Evolutionary conservation across 345 rosid genomes (phyloP).

Genomic region (Melaleuca alternifolia): DNA sequence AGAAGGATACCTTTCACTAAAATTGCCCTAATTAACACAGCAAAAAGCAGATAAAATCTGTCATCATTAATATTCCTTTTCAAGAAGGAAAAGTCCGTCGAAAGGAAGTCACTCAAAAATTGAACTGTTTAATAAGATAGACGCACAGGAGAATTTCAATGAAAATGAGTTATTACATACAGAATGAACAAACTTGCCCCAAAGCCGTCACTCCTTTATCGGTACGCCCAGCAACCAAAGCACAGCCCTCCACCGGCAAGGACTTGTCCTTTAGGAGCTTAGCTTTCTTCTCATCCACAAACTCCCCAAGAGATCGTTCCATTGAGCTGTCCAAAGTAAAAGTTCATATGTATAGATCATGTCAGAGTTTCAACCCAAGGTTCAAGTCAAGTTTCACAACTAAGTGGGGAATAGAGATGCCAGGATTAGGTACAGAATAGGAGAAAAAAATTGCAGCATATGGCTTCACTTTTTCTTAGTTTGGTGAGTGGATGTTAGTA

Average conservation of each 20-base stretch:
- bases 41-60: background rate
- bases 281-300: slow-evolving; percentile 85
- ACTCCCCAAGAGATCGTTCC: slow-evolving; percentile 73
- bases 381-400: background rate
- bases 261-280: slow-evolving; percentile 54
- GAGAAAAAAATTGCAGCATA: background rate
- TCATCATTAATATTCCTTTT: background rate
- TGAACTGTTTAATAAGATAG: background rate
- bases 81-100: background rate
- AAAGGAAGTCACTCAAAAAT: background rate
- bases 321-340: slow-evolving; percentile 41
- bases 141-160: background rate
- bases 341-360: background rate
- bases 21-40: background rate
- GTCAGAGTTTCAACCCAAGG: background rate
- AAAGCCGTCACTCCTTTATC: slow-evolving; percentile 97
- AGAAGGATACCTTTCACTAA: background rate
- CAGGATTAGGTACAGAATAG: background rate
- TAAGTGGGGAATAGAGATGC: background rate
- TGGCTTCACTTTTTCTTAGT: background rate
- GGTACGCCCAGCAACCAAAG: slow-evolving; percentile 88
- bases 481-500: background rate
- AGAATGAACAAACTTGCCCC: slow-evolving; percentile 93
- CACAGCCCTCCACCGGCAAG: slow-evolving; percentile 80
- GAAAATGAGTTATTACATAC: slow-evolving; percentile 34